phyloP scores from a whole-genome alignment of 192 early-diverging fungal genomes.

The Ambispora gerdemannii region DNA sequence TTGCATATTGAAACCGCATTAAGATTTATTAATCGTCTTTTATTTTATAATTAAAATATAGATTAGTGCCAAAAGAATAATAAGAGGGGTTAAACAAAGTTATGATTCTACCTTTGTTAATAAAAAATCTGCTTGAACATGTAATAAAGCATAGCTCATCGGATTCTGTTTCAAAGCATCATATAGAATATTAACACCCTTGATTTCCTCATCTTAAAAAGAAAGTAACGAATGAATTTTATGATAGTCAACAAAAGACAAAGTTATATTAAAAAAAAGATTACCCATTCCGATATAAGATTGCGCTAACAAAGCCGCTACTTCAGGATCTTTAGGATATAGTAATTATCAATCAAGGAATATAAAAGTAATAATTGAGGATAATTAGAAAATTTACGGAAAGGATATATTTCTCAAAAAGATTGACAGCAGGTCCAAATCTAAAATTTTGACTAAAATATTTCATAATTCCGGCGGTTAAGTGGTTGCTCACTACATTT shows the following conservation, averaged over 20 bases:
- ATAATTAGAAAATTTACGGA: not conserved
- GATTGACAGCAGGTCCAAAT: slow-evolving; percentile 70
- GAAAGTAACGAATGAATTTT: not conserved
- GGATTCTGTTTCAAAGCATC: slow-evolving; percentile 76
- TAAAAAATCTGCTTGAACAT: slow-evolving; percentile 90
- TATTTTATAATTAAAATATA: slow-evolving; percentile 37
- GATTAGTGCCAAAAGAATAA: slow-evolving; percentile 29
- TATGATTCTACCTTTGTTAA: slow-evolving; percentile 58
- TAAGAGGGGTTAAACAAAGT: slow-evolving; percentile 1
- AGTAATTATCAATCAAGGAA: slow-evolving; percentile 43
- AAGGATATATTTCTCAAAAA: slow-evolving; percentile 67
- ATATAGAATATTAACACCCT: slow-evolving; percentile 86
- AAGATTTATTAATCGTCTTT: too few species aligned
- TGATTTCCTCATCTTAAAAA: slow-evolving; percentile 81
- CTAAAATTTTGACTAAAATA: slow-evolving; percentile 87
- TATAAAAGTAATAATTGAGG: slow-evolving; percentile 2
- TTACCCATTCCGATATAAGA: slow-evolving; percentile 64
- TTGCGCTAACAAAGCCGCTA: slow-evolving; percentile 82
- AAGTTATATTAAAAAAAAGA: not conserved
- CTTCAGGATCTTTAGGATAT: slow-evolving; percentile 79
- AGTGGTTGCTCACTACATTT: slow-evolving; percentile 82
- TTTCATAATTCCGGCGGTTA: slow-evolving; percentile 83
- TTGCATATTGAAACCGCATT: too few species aligned
- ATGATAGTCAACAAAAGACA: not conserved
- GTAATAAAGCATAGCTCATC: slow-evolving; percentile 79